Percentiles rank a stretch among this genome's conserved stretches.
These are phyloP conservation scores for Diversispora epigaea DNA, from an alignment of 192 early-diverging fungal species.

Conservation along the genomic window DNA sequence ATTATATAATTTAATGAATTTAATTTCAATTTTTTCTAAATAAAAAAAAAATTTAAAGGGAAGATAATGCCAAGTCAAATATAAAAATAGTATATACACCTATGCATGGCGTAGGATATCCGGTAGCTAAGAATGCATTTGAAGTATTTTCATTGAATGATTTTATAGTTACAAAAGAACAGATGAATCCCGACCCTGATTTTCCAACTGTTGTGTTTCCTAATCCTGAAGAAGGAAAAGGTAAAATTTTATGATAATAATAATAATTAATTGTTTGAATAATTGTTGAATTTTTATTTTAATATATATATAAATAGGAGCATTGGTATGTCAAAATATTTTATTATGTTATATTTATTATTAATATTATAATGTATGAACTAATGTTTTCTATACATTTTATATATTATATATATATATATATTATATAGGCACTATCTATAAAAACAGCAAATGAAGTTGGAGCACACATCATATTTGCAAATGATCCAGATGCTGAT, in stretches of 20 bases:
- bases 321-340: conserved; percentile 3
- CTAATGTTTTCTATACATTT: not conserved
- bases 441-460: conserved; percentile 62
- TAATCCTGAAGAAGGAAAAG: conserved; percentile 87
- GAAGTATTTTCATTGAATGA: conserved; percentile 68
- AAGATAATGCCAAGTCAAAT: conserved; percentile 45
- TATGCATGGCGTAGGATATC: conserved; percentile 92
- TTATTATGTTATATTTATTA: not conserved
- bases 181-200: conserved; percentile 80
- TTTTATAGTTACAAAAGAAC: conserved; percentile 63
- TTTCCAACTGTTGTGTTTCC: conserved; percentile 89
- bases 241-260: conserved; percentile 42
- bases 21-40: not conserved
- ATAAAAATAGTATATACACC: conserved; percentile 85
- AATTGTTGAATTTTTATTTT: too few species aligned
- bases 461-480: conserved; percentile 67
- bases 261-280: not conserved
- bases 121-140: conserved; percentile 70
- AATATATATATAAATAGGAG: not conserved
- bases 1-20: not conserved
- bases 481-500: conserved; percentile 96
- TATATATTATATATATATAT: not conserved
- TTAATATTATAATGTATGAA: not conserved
- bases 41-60: conserved; percentile 33
- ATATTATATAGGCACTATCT: conserved; percentile 59